These are phyloP conservation scores for Steccherinum ochraceum DNA, from an alignment of 768 basidiomycete genomes.

Conservation along the genomic window DNA sequence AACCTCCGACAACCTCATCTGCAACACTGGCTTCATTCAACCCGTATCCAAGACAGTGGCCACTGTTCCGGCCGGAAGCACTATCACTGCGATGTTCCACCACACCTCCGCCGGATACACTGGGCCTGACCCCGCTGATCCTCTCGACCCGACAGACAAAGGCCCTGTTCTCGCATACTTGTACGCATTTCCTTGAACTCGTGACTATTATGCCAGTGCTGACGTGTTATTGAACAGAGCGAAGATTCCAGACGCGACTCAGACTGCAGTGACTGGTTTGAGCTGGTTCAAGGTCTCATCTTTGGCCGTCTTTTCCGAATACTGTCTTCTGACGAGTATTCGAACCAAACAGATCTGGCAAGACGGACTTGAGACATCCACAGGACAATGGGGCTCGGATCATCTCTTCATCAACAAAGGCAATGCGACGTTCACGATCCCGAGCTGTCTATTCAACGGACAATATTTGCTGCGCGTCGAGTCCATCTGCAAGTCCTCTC, in stretches of 20 bases:
- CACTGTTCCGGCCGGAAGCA: conserved; percentile 19
- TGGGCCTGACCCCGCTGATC: conserved; percentile 15
- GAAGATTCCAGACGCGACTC: conserved; percentile 15
- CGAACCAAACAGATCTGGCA: conserved; percentile 15
- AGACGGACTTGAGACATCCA: conserved; percentile 10
- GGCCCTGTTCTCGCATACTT: conserved; percentile 8
- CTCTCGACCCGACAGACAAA: conserved; percentile 20
- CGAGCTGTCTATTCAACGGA: conserved; percentile 19
- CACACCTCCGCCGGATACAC: conserved; percentile 13
- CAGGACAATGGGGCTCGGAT: conserved; percentile 17
- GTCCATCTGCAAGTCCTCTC: not conserved
- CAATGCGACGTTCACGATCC: conserved; percentile 21
- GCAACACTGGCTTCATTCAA: conserved; percentile 9
- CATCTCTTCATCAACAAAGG: conserved; percentile 17
- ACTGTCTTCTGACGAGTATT: not conserved
- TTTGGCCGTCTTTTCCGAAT: too few species aligned
- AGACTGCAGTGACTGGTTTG: conserved; percentile 19
- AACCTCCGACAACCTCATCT: conserved; percentile 1
- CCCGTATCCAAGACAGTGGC: conserved; percentile 17
- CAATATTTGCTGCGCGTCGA: conserved; percentile 4
- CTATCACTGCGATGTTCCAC: conserved; percentile 19
- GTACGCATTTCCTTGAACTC: not conserved
- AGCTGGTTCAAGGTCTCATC: conserved; percentile 20
- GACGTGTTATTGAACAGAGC: conserved; percentile 14
- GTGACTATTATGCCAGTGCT: too few species aligned